These are phyloP conservation scores for Scutellaria barbata DNA, from an alignment of 257 asterid species.

Conservation along the genomic window DNA sequence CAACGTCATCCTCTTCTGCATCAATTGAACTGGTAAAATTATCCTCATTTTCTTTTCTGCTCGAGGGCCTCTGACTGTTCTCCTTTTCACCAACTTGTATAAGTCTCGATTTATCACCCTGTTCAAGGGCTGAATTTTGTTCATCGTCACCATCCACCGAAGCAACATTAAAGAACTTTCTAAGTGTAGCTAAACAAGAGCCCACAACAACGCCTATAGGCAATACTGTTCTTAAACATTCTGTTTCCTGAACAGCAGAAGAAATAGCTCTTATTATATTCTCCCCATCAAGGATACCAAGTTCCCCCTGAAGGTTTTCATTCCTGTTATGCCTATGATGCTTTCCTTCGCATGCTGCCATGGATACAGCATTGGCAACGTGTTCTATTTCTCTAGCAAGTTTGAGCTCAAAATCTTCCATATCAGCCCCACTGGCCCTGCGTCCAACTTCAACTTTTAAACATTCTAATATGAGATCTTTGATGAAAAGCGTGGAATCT, in stretches of 20 bases:
- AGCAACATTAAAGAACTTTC: constrained; percentile 64
- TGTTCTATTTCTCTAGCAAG: constrained; percentile 72
- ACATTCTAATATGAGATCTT: constrained; percentile 61
- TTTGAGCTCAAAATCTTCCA: constrained; percentile 63
- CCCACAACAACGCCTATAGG: constrained; percentile 94
- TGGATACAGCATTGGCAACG: constrained; percentile 71
- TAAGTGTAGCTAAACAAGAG: constrained; percentile 75
- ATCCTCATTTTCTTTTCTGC: constrained; percentile 30
- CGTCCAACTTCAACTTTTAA: constrained; percentile 78
- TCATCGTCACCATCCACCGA: constrained; percentile 47
- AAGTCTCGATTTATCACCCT: constrained; percentile 36
- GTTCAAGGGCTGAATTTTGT: constrained; percentile 43
- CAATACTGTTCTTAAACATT: constrained; percentile 61
- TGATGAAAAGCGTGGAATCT: constrained; percentile 47
- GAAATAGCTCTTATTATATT: constrained; percentile 60
- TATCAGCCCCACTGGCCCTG: constrained; percentile 54
- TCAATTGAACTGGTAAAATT: constrained; percentile 34
- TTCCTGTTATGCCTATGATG: constrained; percentile 29
- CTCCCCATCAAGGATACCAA: constrained; percentile 62
- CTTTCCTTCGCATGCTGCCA: constrained; percentile 55
- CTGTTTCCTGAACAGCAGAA: constrained; percentile 70
- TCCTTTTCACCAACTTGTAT: constrained; percentile 38
- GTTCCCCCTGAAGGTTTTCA: constrained; percentile 43
- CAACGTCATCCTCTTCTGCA: constrained; percentile 41
- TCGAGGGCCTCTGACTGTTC: constrained; percentile 33